Evolutionary conservation across 805 yeast genomes (phyloP), one percentile per base, ranked within the genome.

Genomic region (Yarrowia sp.): DNA sequence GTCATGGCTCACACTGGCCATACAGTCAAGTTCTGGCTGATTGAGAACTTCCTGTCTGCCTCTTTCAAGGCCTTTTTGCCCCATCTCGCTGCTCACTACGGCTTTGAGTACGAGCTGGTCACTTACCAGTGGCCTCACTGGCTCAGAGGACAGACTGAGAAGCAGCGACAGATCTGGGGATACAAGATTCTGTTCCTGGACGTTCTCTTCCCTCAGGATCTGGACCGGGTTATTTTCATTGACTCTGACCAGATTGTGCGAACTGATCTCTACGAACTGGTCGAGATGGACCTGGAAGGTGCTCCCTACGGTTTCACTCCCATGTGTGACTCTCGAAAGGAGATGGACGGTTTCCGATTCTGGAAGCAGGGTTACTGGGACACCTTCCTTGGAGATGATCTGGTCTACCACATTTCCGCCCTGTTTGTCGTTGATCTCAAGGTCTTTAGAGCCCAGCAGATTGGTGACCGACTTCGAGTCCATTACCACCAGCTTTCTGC

Each of bases 331-430:
- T 86, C 92, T 0, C 78, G 93, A 58, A 75, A 75, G 31, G 96
- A 89, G 69, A 88, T 87, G 87, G 93, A 89, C 72, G 96, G 93
- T 0, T 90, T 81, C 74, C 75, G 95, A 68, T 95, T 93, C 76
- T 95, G 98, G 99, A 88, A 91, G 71, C 83, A 85, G 67, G 98
- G 98, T 0, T 93, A 90, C 74, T 93, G 99, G 99, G 78, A 84
- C 66, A 79, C 80, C 3, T 80, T 81, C 31, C 77, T 93, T 47
- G 79, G 79, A 11, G 83, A 82, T 39, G 81, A 84, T 44, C 70
- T 71, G 38, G 87, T 84, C 65, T 89, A 91, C 74, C 96, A 92
- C 70, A 88, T 89, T 68, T 86, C 96, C 74, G 97, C 97, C 0
- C 79, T 89, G 22, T 92, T 85, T 71, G 89, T 92, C 8, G 87